Conservation (phyloP, 1,284 basidiomycete species). For the Sporisorium graminicola region DNA sequence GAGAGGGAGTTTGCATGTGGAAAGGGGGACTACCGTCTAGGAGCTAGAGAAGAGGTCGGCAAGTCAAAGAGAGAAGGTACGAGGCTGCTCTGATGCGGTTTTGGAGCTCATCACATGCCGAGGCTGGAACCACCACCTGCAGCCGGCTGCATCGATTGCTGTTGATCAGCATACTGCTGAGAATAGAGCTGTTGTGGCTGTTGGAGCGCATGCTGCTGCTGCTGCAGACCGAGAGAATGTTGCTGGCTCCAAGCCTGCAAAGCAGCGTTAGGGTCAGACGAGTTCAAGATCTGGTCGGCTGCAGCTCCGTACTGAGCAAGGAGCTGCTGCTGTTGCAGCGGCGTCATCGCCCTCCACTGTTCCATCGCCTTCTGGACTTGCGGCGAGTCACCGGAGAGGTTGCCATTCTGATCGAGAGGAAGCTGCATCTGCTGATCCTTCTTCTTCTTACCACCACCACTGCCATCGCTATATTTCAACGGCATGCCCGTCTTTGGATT, state of each 20-base stretch:
- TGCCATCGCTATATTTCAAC: conserved; percentile 12
- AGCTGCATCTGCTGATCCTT: conserved; percentile 6
- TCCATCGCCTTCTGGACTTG: conserved; percentile 30
- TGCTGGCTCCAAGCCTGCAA: conserved; percentile 20
- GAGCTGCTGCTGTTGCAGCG: conserved; percentile 41
- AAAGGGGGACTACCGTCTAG: not conserved
- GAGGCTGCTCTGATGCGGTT: not conserved
- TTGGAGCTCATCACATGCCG: not conserved
- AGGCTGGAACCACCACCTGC: conserved; percentile 1
- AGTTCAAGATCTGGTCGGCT: conserved; percentile 30
- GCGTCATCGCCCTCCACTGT: conserved; percentile 34
- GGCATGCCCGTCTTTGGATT: conserved; percentile 44
- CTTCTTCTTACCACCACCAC: not conserved
- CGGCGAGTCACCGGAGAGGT: conserved; percentile 20
- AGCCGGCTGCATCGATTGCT: not conserved
- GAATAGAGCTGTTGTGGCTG: not conserved
- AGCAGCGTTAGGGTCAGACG: conserved; percentile 34
- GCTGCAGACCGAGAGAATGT: conserved; percentile 2
- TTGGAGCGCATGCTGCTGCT: conserved; percentile 3
- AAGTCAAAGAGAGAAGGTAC: not conserved
- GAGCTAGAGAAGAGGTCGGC: not conserved
- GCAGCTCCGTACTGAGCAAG: conserved; percentile 21
- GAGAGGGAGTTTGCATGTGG: not conserved
- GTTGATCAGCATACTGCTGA: not conserved
- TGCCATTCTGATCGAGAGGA: conserved; percentile 18